Conservation (phyloP, 768 basidiomycete genomes). For the Psilocybe cyanescens region DNA sequence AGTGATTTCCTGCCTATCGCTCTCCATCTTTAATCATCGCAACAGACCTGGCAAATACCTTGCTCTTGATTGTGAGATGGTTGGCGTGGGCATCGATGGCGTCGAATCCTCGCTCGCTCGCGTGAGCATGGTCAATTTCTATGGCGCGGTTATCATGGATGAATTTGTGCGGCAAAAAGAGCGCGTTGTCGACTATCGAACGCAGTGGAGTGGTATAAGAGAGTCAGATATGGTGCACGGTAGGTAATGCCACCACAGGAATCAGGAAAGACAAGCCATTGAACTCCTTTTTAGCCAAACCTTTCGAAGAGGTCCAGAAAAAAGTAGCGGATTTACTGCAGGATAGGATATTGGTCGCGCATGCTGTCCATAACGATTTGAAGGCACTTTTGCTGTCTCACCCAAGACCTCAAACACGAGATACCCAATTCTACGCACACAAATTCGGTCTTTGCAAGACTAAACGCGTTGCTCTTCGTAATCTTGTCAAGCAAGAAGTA, state of each 20-base stretch:
- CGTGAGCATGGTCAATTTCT: constrained; percentile 88
- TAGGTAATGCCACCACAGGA: constrained; percentile 22
- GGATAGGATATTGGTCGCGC: constrained; percentile 84
- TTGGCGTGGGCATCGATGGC: constrained; percentile 88
- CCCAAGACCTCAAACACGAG: constrained; percentile 63
- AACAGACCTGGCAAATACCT: constrained; percentile 72
- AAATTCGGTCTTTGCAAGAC: constrained; percentile 65
- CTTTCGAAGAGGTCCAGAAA: constrained; percentile 81
- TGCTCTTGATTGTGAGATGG: constrained; percentile 97
- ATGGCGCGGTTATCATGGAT: constrained; percentile 81
- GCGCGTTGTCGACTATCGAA: constrained; percentile 90
- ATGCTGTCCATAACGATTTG: constrained; percentile 90
- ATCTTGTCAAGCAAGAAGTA: constrained; percentile 80
- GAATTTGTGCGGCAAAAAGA: constrained; percentile 87
- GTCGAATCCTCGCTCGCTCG: constrained; percentile 85
- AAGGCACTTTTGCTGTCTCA: constrained; percentile 81
- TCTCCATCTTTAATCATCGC: neutral
- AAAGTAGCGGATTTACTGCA: constrained; percentile 76
- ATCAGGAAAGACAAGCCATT: neutral
- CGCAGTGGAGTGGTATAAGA: constrained; percentile 86
- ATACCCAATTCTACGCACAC: constrained; percentile 67
- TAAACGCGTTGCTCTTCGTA: constrained; percentile 75
- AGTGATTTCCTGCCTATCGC: constrained; percentile 29
- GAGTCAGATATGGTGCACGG: constrained; percentile 73
- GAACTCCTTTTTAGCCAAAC: constrained; percentile 52